Base-by-base conservation (phyloP, 139 green algal genomes). In the Asterochloris sp. region DNA sequence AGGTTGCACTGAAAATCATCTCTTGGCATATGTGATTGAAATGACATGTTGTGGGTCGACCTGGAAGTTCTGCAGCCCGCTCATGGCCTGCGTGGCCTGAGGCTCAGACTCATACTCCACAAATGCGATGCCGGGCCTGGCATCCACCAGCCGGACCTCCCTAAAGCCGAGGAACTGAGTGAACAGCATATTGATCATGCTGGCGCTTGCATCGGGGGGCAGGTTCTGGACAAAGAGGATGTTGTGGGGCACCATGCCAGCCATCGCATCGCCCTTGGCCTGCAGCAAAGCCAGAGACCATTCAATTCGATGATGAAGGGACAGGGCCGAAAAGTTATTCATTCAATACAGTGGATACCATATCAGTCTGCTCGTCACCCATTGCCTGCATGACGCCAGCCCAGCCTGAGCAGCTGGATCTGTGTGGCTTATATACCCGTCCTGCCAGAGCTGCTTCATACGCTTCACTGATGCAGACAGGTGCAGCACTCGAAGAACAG, bases 181-280 rank as follows among this genome's bases (percentile, higher is more conserved):
- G 91, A 99, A 99, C 0, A 99, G 92, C 90, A 97, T 92, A 27
- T 84, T 76, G 10, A 99, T 88, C 95, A 98, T 98, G 66, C 84
- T 78, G 64, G 91, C 89, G 61, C 89, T 99, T 63, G 92, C 95
- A 23, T 89, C 90, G 78, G 94, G 87, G 11, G 97, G 97, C 78
- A 99, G 86, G 82, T 96, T 95, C 82, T 98, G 90, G 71, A 99
- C 91, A 82, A 99, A 98, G 66, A 99, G 88, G 77, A 96, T 97
- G 74, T 95, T 95, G 92, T 98, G 83, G 96, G 96, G 89, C 71
- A 74, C 80, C 23, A 81, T 77, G 38, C 69, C 85, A 23, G 85
- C 80, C 77, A 24, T n/a, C 12, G 79, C 68, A 21, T 47, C 75
- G 19, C 28, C 29, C 21, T 61, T 60, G 47, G 79, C 73, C 74